Evolutionary conservation across 2,329 filamentous ascomycete genomes (phyloP).

Genomic region (Sporothrix curviconia): DNA sequence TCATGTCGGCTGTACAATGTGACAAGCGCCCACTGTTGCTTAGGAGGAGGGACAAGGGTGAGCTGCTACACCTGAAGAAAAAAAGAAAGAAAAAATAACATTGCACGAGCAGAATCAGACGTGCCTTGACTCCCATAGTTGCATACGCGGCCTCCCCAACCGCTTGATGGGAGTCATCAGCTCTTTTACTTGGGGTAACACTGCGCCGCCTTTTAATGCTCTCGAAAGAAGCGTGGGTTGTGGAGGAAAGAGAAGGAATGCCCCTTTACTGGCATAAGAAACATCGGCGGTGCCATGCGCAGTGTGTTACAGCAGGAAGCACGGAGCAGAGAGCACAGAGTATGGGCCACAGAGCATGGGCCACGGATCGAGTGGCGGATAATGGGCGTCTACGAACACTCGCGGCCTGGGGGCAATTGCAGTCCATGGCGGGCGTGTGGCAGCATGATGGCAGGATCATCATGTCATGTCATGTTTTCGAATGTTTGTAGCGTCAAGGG

Average conservation of each 20-base stretch:
- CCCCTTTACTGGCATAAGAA: too few species aligned
- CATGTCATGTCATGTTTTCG: too few species aligned
- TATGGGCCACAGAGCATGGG: background rate
- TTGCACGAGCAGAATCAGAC: background rate
- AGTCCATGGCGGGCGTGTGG: background rate
- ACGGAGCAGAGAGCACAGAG: background rate
- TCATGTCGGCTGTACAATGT: background rate
- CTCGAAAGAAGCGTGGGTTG: background rate
- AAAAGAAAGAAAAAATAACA: background rate
- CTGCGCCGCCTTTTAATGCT: background rate
- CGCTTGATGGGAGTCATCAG: too few species aligned
- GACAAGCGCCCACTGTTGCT: background rate
- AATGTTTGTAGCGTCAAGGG: too few species aligned
- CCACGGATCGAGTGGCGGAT: too few species aligned
- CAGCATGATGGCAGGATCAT: too few species aligned
- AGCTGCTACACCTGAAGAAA: background rate
- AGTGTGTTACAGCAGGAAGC: background rate
- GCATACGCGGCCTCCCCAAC: too few species aligned
- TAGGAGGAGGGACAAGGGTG: background rate
- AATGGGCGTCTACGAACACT: too few species aligned
- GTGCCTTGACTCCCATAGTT: background rate
- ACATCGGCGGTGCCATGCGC: background rate
- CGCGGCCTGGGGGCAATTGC: too few species aligned
- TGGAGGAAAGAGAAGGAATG: background rate
- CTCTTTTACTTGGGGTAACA: background rate